phyloP scores from a whole-genome alignment of 495 filamentous ascomycete genomes.

The Neurospora cerealis region DNA sequence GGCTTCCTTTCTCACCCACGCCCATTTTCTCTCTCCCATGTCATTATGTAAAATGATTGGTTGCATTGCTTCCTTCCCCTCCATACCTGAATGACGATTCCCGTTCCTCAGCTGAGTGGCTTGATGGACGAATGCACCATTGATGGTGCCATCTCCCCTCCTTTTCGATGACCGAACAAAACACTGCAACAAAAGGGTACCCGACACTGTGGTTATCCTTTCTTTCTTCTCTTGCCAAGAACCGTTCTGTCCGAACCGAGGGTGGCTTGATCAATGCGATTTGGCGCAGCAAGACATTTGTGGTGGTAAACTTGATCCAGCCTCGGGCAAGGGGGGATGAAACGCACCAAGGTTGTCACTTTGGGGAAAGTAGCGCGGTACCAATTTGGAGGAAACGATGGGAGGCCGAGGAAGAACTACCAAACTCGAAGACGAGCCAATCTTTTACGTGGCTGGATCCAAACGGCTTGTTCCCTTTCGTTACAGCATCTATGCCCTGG shows the following conservation, averaged over 20 bases:
- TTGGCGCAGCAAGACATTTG: too few species aligned
- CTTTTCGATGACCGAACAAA: not conserved
- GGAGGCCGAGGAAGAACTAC: not conserved
- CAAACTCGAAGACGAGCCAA: too few species aligned
- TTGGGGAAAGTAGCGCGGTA: not conserved
- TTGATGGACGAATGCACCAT: not conserved
- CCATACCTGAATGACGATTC: not conserved
- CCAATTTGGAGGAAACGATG: not conserved
- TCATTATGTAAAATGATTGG: not conserved
- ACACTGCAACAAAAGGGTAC: too few species aligned
- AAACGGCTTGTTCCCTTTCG: not conserved
- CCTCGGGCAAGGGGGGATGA: too few species aligned
- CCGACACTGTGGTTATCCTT: too few species aligned
- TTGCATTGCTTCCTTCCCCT: not conserved
- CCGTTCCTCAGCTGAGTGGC: not conserved
- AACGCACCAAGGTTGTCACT: not conserved
- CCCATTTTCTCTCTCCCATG: too few species aligned
- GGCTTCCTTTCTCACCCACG: too few species aligned
- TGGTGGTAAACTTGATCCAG: too few species aligned
- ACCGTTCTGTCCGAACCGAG: too few species aligned
- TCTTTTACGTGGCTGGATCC: not conserved
- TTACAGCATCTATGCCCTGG: not conserved
- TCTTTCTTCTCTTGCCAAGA: not conserved
- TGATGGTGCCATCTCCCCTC: not conserved
- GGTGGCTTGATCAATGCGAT: too few species aligned